These are phyloP conservation scores for Arthrobotrys entomopaga DNA, from an alignment of 2,329 filamentous ascomycete species.

Conservation along the genomic window DNA sequence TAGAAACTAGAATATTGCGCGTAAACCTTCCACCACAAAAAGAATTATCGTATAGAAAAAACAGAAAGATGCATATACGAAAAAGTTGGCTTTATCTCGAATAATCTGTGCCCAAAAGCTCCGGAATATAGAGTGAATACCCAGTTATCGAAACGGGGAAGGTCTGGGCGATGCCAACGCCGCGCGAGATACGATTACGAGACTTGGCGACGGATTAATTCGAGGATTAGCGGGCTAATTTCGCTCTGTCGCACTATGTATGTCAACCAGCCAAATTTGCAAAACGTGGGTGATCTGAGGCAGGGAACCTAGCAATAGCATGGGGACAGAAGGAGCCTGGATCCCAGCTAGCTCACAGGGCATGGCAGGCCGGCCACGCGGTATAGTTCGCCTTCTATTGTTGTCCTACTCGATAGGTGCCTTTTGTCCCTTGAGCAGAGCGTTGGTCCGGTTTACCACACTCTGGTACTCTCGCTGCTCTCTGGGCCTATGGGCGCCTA, in stretches of 20 bases:
- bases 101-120: too few species aligned
- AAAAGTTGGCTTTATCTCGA: too few species aligned
- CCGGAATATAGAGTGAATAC: conserved; percentile 18
- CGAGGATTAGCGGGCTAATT: conserved; percentile 17
- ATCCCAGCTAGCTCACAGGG: not conserved
- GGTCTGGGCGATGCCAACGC: conserved; percentile 19
- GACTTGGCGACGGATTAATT: conserved; percentile 19
- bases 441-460: too few species aligned
- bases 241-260: conserved; percentile 3
- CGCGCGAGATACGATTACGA: conserved; percentile 28
- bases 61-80: too few species aligned
- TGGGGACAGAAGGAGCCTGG: not conserved
- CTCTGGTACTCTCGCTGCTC: too few species aligned
- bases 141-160: not conserved
- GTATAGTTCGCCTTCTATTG: not conserved
- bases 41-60: too few species aligned
- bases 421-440: too few species aligned
- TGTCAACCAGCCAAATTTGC: conserved; percentile 5
- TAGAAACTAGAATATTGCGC: too few species aligned
- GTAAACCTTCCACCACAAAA: too few species aligned
- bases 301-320: conserved; percentile 20
- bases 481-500: too few species aligned
- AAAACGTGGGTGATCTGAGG: conserved; percentile 47
- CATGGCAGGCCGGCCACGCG: conserved; percentile 12
- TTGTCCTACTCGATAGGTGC: not conserved